Conservation (phyloP, 2,329 filamentous ascomycete species). For the Diplodia seriata region DNA sequence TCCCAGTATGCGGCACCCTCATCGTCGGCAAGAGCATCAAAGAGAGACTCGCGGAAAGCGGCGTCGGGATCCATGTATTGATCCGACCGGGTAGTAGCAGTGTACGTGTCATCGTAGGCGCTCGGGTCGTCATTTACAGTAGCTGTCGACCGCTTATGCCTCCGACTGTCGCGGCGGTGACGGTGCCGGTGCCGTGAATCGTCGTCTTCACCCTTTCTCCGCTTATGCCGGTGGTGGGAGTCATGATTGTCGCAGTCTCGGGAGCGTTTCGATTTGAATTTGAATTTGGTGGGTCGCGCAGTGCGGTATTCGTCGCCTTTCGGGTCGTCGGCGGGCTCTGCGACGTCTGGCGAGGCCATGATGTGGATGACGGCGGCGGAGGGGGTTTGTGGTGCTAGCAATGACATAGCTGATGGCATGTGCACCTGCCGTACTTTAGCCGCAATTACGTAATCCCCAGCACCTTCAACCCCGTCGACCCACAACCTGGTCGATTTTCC, state of each 20-base stretch:
- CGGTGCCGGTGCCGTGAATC: neutral
- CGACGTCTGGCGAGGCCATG: conserved; percentile 12
- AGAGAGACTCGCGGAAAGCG: conserved; percentile 91
- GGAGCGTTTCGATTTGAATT: conserved; percentile 48
- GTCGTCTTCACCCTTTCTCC: conserved; percentile 5
- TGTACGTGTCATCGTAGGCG: conserved; percentile 50
- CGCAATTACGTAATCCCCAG: conserved; percentile 11
- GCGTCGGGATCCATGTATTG: conserved; percentile 67
- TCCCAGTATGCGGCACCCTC: conserved; percentile 97
- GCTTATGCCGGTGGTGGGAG: conserved; percentile 13
- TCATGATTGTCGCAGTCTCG: conserved; percentile 37
- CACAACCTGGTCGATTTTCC: neutral
- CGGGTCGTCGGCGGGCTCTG: neutral
- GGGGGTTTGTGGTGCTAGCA: neutral
- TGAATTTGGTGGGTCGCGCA: conserved; percentile 46
- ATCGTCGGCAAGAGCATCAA: conserved; percentile 96
- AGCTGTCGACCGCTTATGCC: conserved; percentile 28
- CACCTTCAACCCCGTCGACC: neutral
- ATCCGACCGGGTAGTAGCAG: conserved; percentile 32
- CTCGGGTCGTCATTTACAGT: conserved; percentile 42
- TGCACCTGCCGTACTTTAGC: conserved; percentile 15
- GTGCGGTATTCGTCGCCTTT: conserved; percentile 38
- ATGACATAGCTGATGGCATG: conserved; percentile 11
- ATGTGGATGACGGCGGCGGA: neutral
- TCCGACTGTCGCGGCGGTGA: conserved; percentile 31